phyloP scores from a whole-genome alignment of 352 stramenopile genomes.

The Globisporangium nodosum region DNA sequence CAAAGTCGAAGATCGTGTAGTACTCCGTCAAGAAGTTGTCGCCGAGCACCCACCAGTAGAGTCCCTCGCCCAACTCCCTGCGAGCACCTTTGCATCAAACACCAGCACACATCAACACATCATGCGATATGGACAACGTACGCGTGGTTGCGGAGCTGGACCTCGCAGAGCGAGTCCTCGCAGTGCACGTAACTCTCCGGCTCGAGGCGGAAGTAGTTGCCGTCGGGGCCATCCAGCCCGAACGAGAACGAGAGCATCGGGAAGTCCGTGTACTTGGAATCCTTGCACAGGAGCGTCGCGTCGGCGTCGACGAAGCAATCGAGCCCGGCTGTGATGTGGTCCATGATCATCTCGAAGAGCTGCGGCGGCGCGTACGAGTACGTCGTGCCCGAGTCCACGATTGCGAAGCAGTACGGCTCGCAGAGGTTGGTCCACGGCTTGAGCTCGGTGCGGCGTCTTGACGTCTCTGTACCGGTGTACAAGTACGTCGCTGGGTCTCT shows the following conservation, averaged over 20 bases:
- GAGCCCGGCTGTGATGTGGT: conserved; percentile 22
- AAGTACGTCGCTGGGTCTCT: neutral
- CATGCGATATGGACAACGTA: conserved; percentile 4
- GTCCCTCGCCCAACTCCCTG: conserved; percentile 31
- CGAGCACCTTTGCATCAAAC: neutral
- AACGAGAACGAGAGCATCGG: conserved; percentile 48
- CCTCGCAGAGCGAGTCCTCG: conserved; percentile 20
- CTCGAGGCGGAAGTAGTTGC: conserved; percentile 37
- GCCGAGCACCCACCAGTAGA: conserved; percentile 59
- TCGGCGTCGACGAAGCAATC: conserved; percentile 21
- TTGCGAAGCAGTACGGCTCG: conserved; percentile 37
- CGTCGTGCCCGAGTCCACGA: conserved; percentile 52
- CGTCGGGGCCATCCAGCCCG: conserved; percentile 1
- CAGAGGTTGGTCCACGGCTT: conserved; percentile 21
- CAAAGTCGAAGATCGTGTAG: conserved; percentile 61
- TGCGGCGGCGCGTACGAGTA: conserved; percentile 37
- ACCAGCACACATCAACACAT: neutral
- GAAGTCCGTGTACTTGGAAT: conserved; percentile 24
- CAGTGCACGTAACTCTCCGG: conserved; percentile 41
- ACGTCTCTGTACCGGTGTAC: neutral
- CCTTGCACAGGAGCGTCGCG: conserved; percentile 17
- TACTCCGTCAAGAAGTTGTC: conserved; percentile 55
- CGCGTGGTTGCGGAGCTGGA: conserved; percentile 42
- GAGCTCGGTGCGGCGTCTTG: neutral
- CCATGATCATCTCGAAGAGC: conserved; percentile 34